Evolutionary conservation across 176 grass and related monocot genomes (phyloP).

Genomic region (Juncus effusus): DNA sequence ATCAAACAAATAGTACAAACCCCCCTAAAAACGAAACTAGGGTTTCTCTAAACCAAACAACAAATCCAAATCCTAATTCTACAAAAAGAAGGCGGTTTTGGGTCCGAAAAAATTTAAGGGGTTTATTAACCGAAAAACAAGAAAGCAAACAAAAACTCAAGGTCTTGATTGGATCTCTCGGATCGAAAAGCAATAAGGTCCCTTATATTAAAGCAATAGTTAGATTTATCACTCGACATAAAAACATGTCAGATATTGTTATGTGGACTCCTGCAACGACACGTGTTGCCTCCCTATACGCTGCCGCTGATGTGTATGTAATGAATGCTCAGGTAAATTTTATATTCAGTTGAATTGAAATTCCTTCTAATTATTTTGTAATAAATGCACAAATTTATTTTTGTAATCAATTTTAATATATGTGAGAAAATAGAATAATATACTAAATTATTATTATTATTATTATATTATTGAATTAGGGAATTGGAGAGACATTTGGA

Average conservation of each 20-base stretch:
- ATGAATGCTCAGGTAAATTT: conserved; percentile 54
- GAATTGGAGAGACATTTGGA: conserved; percentile 56
- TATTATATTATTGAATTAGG: conserved; percentile 7
- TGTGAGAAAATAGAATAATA: neutral
- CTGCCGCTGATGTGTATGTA: conserved; percentile 49
- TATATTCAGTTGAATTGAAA: neutral
- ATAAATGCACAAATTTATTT: too few relatives aligned
- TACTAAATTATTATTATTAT: neutral
- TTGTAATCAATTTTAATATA: too few relatives aligned
- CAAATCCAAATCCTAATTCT: conserved; percentile 11
- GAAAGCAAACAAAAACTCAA: conserved; percentile 25
- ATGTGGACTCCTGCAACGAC: conserved; percentile 50
- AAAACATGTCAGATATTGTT: conserved; percentile 36
- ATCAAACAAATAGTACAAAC: conserved; percentile 9
- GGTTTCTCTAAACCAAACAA: too few relatives aligned
- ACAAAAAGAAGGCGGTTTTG: conserved; percentile 21
- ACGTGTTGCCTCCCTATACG: conserved; percentile 37
- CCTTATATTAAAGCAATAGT: conserved; percentile 43
- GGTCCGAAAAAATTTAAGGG: conserved; percentile 24
- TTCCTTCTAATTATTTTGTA: too few relatives aligned
- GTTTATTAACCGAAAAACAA: conserved; percentile 31
- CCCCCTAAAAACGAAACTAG: too few relatives aligned
- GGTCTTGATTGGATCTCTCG: conserved; percentile 47
- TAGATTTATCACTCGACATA: conserved; percentile 42
- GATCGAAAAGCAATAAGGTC: conserved; percentile 55